Base-by-base conservation (phyloP, 164 flowering plant genomes). In the Echeveria elegans region DNA sequence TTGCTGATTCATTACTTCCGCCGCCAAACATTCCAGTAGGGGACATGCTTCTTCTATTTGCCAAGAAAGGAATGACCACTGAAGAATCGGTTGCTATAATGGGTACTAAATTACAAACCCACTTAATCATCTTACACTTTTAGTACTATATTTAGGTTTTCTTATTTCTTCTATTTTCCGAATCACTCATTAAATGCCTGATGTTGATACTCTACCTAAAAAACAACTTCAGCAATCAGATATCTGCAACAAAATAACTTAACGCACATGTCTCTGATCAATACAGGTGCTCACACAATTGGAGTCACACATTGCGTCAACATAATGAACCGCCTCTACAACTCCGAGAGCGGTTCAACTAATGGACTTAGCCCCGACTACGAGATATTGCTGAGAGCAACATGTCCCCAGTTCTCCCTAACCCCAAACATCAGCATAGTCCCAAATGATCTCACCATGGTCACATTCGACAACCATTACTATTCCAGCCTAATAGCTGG, bases 11-110 rank as follows among this genome's bases (percentile, higher is more conserved):
- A 47, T 67, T 70, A 31, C 73, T 85, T 2, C 89, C 89, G 60
- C 38, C 79, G 2, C 26, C 78, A 5, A 56, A 68, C 24, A 41
- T 64, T 66, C 74, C 75, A 18, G 81, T 85, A 1, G 78, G 76
- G 61, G 77, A 28, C 31, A 72, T 74, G 74, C 76, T 85, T 61
- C 61, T 29, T 4, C 30, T 80, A 26, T 82, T 83, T 29, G 38
- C 78, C 41, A 28, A 18, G 24, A 80, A 75, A 68, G 87, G 86
- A 26, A 77, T 85, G 86, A 75, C 77, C 29, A 40, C 73, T 2
- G 75, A 77, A 66, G 89, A 85, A 74, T 67, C 84, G 1, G 86
- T 85, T 5, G 89, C 87, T 71, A 82, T 85, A 72, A 32, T 85
- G 60, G 89, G 89, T 85, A 76, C 34, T 19, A 56, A 56, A 56